Base-by-base conservation (phyloP, 768 basidiomycete species). In the Leccinum broughii region DNA sequence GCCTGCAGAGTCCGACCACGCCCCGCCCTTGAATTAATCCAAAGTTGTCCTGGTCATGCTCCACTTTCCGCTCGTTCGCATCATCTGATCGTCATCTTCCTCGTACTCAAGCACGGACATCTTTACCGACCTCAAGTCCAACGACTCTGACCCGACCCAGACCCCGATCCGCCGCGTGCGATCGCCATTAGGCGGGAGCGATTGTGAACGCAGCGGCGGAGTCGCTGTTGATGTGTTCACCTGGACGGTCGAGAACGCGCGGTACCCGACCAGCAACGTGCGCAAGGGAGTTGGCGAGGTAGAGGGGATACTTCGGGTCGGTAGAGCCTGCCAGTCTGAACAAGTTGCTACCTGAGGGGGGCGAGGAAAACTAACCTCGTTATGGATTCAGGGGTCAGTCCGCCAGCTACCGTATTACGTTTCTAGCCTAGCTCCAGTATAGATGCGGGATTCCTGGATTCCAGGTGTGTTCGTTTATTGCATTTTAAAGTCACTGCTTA, bases 71-170 rank as follows among this genome's bases (percentile, higher is more conserved):
- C 88, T 92, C 15, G 78, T 99, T 3, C 88, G 94, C 49, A 91
- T 98, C 69, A 92, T 99, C 71, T 98, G 97, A 97, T 95, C 95
- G 0, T 95, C 95, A 2, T 98, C 95, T 1, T 93, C 97, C 0
- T 30, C 30, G 30, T 92, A 94, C 69, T 90, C 91, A 20, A 95
- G 93, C 0, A 83, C 93, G 0, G 89, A 28, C 28, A 28, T 28
- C 59, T 95, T 98, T 79, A 85, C 84, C 51, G 97, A 98, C 69
- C 86, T 99, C 35, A 99, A 99, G 69, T 62, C 76, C 34, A 87
- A 89, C 66, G 83, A 85, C 51, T 75, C 84, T 0, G 94, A 30
- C 30, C 30, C 30, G 28, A 28, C 28, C 28, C 28, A 28, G 30
- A 99, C 70, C 97, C 97, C 0, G 90, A 96, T 62, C 83, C 87